Percentiles rank a stretch among this genome's conserved stretches.
These are phyloP conservation scores for Gyrodon lividus DNA, from an alignment of 768 basidiomycete genomes.

Conservation along the genomic window DNA sequence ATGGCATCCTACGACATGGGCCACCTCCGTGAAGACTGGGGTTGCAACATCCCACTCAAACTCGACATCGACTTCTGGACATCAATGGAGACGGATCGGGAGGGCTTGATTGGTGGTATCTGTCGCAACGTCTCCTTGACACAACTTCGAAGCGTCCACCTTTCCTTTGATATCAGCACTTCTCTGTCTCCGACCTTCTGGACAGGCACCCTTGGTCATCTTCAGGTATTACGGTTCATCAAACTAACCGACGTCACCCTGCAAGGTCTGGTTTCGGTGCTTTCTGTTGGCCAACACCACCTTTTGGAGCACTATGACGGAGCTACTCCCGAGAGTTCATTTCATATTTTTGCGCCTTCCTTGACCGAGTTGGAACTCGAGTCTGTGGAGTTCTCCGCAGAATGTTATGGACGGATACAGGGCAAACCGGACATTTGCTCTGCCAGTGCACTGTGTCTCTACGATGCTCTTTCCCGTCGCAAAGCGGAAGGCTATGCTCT, in stretches of 20 bases:
- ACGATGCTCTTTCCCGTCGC: slow-evolving; percentile 16
- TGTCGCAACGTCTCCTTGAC: slow-evolving; percentile 15
- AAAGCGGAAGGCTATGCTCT: slow-evolving; percentile 10
- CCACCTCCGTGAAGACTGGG: slow-evolving; percentile 16
- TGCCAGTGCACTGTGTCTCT: slow-evolving; percentile 12
- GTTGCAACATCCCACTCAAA: slow-evolving; percentile 18
- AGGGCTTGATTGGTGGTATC: slow-evolving; percentile 8
- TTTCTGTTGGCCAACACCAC: slow-evolving; percentile 1
- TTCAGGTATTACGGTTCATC: slow-evolving; percentile 13
- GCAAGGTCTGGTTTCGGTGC: slow-evolving; percentile 7
- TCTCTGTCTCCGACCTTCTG: slow-evolving; percentile 15
- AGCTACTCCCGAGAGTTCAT: not conserved
- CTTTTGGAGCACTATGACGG: not conserved
- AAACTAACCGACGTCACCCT: slow-evolving; percentile 6
- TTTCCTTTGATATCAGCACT: slow-evolving; percentile 8
- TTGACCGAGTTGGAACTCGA: slow-evolving; percentile 15
- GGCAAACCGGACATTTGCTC: not conserved
- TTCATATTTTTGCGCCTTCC: slow-evolving; percentile 14
- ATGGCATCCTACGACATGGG: slow-evolving; percentile 6
- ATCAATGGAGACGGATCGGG: slow-evolving; percentile 10
- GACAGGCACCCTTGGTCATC: slow-evolving; percentile 15
- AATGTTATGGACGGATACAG: not conserved
- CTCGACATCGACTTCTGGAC: slow-evolving; percentile 10
- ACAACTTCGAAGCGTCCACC: slow-evolving; percentile 9
- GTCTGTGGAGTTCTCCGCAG: slow-evolving; percentile 7